These are phyloP conservation scores for Glycine tomentella DNA, from an alignment of 306 rosid species.

Conservation along the genomic window DNA sequence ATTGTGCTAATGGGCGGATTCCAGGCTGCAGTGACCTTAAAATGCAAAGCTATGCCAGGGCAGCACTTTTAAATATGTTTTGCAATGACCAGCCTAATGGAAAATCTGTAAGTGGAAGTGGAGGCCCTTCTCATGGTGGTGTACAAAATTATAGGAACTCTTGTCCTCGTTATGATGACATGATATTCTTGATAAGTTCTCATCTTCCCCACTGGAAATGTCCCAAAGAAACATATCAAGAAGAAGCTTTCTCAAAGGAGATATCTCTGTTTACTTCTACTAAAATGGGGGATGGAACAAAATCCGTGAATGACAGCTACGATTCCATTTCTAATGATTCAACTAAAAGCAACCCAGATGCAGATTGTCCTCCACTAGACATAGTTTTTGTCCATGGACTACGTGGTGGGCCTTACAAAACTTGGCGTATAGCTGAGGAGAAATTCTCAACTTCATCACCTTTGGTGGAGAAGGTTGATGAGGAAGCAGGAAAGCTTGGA, in stretches of 20 bases:
- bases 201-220: constrained; percentile 89
- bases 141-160: constrained; percentile 51
- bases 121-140: constrained; percentile 48
- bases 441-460: constrained; percentile 81
- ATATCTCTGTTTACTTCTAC: constrained; percentile 45
- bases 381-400: constrained; percentile 94
- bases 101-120: constrained; percentile 55
- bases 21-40: constrained; percentile 92
- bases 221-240: constrained; percentile 52
- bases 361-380: constrained; percentile 66
- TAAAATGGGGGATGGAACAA: constrained; percentile 50
- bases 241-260: constrained; percentile 47
- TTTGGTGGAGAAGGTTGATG: constrained; percentile 94
- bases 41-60: constrained; percentile 89
- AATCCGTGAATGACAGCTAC: constrained; percentile 50
- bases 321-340: constrained; percentile 51
- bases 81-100: constrained; percentile 53
- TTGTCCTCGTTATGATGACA: constrained; percentile 83
- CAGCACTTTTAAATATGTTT: constrained; percentile 71
- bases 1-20: constrained; percentile 86
- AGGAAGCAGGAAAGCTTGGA: constrained; percentile 95
- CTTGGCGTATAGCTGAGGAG: constrained; percentile 96
- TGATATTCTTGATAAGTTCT: constrained; percentile 82
- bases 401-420: constrained; percentile 91
- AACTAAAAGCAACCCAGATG: constrained; percentile 46